phyloP scores from a whole-genome alignment of 2,329 filamentous ascomycete species.

The Cladosporium phlei region DNA sequence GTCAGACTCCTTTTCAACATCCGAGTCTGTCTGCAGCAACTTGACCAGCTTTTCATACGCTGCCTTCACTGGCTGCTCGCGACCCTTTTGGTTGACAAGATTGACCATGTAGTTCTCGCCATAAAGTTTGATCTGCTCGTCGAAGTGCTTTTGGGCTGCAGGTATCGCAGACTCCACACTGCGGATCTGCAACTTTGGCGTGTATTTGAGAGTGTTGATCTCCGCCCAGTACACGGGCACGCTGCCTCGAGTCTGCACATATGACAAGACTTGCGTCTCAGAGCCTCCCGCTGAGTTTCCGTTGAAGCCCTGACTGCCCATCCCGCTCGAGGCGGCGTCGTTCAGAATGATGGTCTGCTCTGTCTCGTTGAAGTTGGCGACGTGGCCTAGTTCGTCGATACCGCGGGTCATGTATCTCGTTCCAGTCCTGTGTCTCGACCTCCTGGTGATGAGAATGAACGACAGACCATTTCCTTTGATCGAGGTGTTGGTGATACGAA shows the following conservation, averaged over 20 bases:
- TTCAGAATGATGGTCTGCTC: conserved; percentile 90
- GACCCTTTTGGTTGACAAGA: conserved; percentile 90
- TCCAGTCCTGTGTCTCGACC: conserved; percentile 81
- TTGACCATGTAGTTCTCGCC: conserved; percentile 98
- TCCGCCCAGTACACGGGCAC: conserved; percentile 96
- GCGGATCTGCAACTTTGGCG: conserved; percentile 81
- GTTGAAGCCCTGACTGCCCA: conserved; percentile 73
- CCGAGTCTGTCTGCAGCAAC: conserved; percentile 63
- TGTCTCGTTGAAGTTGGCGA: conserved; percentile 99
- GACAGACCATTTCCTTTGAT: conserved; percentile 83
- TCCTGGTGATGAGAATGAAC: conserved; percentile 79
- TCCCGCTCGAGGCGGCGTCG: conserved; percentile 61
- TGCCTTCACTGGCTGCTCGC: conserved; percentile 82
- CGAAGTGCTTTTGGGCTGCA: conserved; percentile 81
- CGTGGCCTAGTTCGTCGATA: conserved; percentile 86
- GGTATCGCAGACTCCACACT: conserved; percentile 73
- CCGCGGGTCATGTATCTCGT: conserved; percentile 94
- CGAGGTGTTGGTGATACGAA: conserved; percentile 80
- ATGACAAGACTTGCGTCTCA: conserved; percentile 86
- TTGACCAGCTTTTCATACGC: conserved; percentile 90
- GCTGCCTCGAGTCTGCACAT: conserved; percentile 93
- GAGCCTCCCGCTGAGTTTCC: conserved; percentile 61
- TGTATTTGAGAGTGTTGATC: conserved; percentile 88
- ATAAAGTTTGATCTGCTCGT: conserved; percentile 88
- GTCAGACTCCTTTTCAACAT: conserved; percentile 63